phyloP scores from a whole-genome alignment of 2,329 filamentous ascomycete genomes.

The Venturia oleaginea region DNA sequence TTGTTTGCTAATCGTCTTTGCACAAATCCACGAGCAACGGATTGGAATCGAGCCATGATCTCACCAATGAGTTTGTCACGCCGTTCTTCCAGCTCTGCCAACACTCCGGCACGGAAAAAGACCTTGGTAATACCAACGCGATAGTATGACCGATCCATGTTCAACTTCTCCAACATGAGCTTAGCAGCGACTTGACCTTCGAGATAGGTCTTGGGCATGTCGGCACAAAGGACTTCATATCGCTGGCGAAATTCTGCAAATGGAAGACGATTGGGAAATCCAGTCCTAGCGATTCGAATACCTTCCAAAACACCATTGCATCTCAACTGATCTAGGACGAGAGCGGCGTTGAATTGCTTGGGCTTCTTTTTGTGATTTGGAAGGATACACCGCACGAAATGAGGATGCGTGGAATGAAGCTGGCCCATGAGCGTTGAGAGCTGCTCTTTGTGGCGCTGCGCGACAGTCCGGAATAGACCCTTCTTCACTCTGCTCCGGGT shows the following conservation, averaged over 20 bases:
- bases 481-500: slow-evolving; percentile 82
- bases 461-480: slow-evolving; percentile 91
- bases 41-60: slow-evolving; percentile 91
- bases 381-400: slow-evolving; percentile 95
- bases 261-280: slow-evolving; percentile 85
- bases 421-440: slow-evolving; percentile 94
- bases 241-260: slow-evolving; percentile 92
- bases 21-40: slow-evolving; percentile 79
- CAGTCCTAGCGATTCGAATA: slow-evolving; percentile 91
- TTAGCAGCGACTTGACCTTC: slow-evolving; percentile 80
- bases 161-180: slow-evolving; percentile 82
- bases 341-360: slow-evolving; percentile 80
- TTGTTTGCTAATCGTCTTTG: slow-evolving; percentile 87
- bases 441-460: slow-evolving; percentile 95
- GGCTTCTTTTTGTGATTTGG: slow-evolving; percentile 97
- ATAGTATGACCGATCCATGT: slow-evolving; percentile 76
- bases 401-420: slow-evolving; percentile 90
- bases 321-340: slow-evolving; percentile 95
- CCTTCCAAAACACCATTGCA: slow-evolving; percentile 99
- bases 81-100: slow-evolving; percentile 94
- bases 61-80: slow-evolving; percentile 86
- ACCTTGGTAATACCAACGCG: slow-evolving; percentile 94
- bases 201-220: slow-evolving; percentile 79
- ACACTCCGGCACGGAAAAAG: slow-evolving; percentile 91
- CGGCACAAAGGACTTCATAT: slow-evolving; percentile 86